phyloP scores from a whole-genome alignment of 1,284 basidiomycete genomes.

The Ceratobasidium sp. region DNA sequence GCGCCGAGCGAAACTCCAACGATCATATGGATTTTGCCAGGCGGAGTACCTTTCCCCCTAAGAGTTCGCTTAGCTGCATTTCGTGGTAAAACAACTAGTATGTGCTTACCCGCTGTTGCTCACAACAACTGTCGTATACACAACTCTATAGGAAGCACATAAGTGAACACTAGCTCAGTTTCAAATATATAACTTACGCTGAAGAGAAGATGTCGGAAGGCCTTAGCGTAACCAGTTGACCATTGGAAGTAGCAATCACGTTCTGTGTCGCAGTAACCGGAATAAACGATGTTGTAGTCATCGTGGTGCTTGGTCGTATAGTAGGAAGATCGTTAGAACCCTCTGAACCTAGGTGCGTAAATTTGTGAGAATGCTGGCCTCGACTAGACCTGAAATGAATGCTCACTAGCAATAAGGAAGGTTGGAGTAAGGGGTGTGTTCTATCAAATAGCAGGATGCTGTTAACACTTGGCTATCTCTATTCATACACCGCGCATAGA shows the following conservation, averaged over 20 bases:
- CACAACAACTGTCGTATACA: slow-evolving; percentile 33
- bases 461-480: background rate
- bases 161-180: background rate
- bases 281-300: slow-evolving; percentile 12
- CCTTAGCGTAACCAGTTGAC: slow-evolving; percentile 6
- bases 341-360: background rate
- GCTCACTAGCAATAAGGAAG: slow-evolving; percentile 7
- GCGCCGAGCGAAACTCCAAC: slow-evolving; percentile 9
- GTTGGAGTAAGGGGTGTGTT: background rate
- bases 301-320: too few species aligned
- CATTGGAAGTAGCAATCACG: slow-evolving; percentile 6
- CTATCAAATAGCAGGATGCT: background rate
- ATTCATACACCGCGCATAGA: background rate
- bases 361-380: background rate
- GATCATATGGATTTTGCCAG: slow-evolving; percentile 24
- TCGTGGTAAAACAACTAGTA: background rate
- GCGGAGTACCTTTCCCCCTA: slow-evolving; percentile 18
- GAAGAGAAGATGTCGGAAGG: slow-evolving; percentile 36
- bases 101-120: background rate
- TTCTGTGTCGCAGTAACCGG: slow-evolving; percentile 22
- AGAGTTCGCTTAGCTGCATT: background rate
- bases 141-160: slow-evolving; percentile 2
- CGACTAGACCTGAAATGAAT: background rate
- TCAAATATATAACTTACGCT: background rate
- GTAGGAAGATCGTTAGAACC: background rate